Evolutionary conservation across 2,329 filamentous ascomycete genomes (phyloP).

Genomic region (Didymosphaeria variabile): DNA sequence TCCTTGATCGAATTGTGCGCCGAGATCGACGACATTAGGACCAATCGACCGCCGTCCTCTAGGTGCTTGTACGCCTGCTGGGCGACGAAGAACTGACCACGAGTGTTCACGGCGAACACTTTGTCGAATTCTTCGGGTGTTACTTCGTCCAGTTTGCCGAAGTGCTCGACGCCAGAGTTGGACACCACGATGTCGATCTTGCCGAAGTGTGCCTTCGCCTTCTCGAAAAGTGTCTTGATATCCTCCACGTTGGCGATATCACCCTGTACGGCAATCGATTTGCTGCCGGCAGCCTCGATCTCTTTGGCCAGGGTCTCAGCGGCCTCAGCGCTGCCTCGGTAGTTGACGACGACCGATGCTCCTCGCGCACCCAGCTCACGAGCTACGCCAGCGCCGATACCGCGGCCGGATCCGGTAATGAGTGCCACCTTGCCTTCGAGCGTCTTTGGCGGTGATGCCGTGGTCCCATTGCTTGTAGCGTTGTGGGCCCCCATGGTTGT

Average conservation of each 20-base stretch:
- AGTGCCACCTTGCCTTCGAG: conserved; percentile 50
- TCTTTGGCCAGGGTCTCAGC: conserved; percentile 29
- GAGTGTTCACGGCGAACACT: conserved; percentile 67
- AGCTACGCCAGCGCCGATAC: conserved; percentile 58
- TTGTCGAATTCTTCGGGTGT: conserved; percentile 70
- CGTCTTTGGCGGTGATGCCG: conserved; percentile 1
- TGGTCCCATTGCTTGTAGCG: neutral
- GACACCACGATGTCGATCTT: conserved; percentile 65
- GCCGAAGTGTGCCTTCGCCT: conserved; percentile 48
- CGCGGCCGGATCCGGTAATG: conserved; percentile 56
- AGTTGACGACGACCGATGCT: conserved; percentile 51
- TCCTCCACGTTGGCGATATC: conserved; percentile 45
- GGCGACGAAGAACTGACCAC: conserved; percentile 28
- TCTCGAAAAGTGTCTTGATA: conserved; percentile 41
- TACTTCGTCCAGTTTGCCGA: conserved; percentile 63
- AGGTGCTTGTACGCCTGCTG: conserved; percentile 27
- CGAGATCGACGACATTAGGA: conserved; percentile 23
- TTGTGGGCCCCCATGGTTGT: neutral
- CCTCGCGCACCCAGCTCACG: conserved; percentile 53
- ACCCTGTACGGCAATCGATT: conserved; percentile 40
- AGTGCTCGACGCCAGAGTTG: conserved; percentile 64
- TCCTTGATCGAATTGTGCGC: conserved; percentile 35
- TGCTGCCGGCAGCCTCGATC: conserved; percentile 32
- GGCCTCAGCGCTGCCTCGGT: conserved; percentile 41
- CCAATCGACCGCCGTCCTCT: conserved; percentile 19